Evolutionary conservation across 2,329 filamentous ascomycete species (phyloP).

Genomic region (Sclerotinia spermophila): DNA sequence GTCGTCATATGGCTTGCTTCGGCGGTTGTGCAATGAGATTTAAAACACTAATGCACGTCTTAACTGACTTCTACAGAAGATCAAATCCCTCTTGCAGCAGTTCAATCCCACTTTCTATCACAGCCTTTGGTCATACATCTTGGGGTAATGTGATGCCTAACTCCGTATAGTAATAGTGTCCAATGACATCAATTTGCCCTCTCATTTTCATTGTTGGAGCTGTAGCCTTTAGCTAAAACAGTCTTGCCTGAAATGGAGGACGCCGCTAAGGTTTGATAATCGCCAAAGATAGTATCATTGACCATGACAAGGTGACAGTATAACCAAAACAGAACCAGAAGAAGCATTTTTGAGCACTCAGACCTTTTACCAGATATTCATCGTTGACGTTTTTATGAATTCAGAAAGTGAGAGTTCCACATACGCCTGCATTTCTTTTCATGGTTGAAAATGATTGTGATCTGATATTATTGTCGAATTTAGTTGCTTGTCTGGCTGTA

Average conservation of each 20-base stretch:
- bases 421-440: slow-evolving; percentile 12
- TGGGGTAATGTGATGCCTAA: slow-evolving; percentile 44
- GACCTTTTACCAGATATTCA: slow-evolving; percentile 64
- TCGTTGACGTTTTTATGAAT: slow-evolving; percentile 42
- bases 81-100: background rate
- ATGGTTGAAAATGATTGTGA: background rate
- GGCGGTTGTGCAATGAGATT: slow-evolving; percentile 34
- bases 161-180: slow-evolving; percentile 50
- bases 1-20: slow-evolving; percentile 40
- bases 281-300: slow-evolving; percentile 30
- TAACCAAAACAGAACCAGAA: slow-evolving; percentile 44
- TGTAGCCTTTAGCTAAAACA: slow-evolving; percentile 31
- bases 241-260: slow-evolving; percentile 36
- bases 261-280: slow-evolving; percentile 23
- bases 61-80: slow-evolving; percentile 21
- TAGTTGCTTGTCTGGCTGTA: slow-evolving; percentile 6
- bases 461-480: background rate
- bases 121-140: slow-evolving; percentile 57
- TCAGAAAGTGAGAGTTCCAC: slow-evolving; percentile 12
- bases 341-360: slow-evolving; percentile 45
- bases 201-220: slow-evolving; percentile 30
- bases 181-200: slow-evolving; percentile 33
- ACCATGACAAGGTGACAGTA: slow-evolving; percentile 18
- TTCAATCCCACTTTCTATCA: slow-evolving; percentile 44
- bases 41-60: slow-evolving; percentile 21